Conservation (phyloP, 2,329 filamentous ascomycete species). For the Aspergillus costaricaensis region DNA sequence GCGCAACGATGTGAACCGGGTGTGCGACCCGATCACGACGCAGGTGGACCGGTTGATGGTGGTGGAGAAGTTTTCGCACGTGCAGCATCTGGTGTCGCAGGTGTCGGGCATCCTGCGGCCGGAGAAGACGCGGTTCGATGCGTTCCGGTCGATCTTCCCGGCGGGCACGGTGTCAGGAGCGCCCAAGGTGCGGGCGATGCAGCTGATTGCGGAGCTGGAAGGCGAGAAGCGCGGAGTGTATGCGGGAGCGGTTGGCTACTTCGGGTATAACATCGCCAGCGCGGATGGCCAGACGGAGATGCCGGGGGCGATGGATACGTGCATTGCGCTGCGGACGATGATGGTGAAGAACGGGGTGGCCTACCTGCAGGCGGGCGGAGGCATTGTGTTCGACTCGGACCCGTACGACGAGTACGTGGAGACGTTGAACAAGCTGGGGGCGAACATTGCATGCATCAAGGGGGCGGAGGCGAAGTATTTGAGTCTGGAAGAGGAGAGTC, state of each 20-base stretch:
- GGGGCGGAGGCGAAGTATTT: conserved; percentile 73
- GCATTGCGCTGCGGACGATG: conserved; percentile 86
- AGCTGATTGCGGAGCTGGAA: conserved; percentile 92
- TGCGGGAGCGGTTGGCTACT: conserved; percentile 94
- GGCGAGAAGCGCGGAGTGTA: conserved; percentile 93
- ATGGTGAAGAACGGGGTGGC: conserved; percentile 86
- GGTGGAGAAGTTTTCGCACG: conserved; percentile 91
- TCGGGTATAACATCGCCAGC: conserved; percentile 78
- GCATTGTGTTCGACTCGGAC: conserved; percentile 93
- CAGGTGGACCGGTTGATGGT: conserved; percentile 93
- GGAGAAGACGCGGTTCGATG: conserved; percentile 88
- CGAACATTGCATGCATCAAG: conserved; percentile 85
- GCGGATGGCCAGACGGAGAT: conserved; percentile 60
- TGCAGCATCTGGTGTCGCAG: conserved; percentile 95
- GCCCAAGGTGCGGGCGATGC: conserved; percentile 95
- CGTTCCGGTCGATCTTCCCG: conserved; percentile 94
- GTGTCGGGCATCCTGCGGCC: conserved; percentile 85
- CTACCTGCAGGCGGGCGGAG: conserved; percentile 83
- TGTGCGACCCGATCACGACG: conserved; percentile 87
- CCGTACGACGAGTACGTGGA: conserved; percentile 90
- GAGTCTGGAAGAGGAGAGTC: conserved; percentile 39
- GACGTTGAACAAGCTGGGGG: conserved; percentile 93
- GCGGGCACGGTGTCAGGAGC: conserved; percentile 94
- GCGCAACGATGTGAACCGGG: conserved; percentile 93
- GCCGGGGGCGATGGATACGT: conserved; percentile 90